Percentiles rank a stretch among this genome's conserved stretches.
These are phyloP conservation scores for Grammothele lineata DNA, from an alignment of 768 basidiomycete genomes.

Conservation along the genomic window DNA sequence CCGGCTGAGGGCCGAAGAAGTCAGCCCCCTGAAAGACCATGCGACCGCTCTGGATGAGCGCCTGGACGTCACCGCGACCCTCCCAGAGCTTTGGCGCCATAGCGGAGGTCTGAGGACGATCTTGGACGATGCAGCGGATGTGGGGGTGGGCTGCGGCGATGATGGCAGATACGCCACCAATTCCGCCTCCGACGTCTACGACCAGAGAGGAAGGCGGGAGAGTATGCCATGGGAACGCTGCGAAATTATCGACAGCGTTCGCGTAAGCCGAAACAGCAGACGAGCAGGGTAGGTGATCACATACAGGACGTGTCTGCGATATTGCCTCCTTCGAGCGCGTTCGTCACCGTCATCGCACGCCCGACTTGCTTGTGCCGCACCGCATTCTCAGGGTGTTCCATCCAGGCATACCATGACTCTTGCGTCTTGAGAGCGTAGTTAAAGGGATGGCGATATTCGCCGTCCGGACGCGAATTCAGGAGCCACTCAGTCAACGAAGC, in stretches of 20 bases:
- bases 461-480: neutral
- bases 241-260: no score
- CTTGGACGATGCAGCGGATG: constrained; percentile 10
- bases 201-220: constrained; percentile 5
- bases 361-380: constrained; percentile 46
- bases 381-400: constrained; percentile 48
- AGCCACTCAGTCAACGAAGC: constrained; percentile 4
- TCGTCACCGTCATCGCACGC: constrained; percentile 65
- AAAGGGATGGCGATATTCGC: constrained; percentile 33
- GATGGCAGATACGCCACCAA: constrained; percentile 10
- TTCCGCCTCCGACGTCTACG: constrained; percentile 15
- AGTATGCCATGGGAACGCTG: constrained; percentile 15
- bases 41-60: constrained; percentile 3
- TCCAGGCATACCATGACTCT: constrained; percentile 57
- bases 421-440: constrained; percentile 55
- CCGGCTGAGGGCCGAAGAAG: constrained; percentile 6
- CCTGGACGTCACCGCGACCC: neutral
- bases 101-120: constrained; percentile 14
- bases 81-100: constrained; percentile 31
- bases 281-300: constrained; percentile 34
- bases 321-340: constrained; percentile 64
- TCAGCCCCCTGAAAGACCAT: constrained; percentile 3
- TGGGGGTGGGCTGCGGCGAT: constrained; percentile 9
- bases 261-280: no score
- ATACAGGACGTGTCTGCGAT: constrained; percentile 1